A percentile compares a stretch with the other conserved stretches of the same genome.
These are phyloP conservation scores for Tetrapyrgos nigripes DNA, from an alignment of 1,284 basidiomycete species.

Conservation along the genomic window DNA sequence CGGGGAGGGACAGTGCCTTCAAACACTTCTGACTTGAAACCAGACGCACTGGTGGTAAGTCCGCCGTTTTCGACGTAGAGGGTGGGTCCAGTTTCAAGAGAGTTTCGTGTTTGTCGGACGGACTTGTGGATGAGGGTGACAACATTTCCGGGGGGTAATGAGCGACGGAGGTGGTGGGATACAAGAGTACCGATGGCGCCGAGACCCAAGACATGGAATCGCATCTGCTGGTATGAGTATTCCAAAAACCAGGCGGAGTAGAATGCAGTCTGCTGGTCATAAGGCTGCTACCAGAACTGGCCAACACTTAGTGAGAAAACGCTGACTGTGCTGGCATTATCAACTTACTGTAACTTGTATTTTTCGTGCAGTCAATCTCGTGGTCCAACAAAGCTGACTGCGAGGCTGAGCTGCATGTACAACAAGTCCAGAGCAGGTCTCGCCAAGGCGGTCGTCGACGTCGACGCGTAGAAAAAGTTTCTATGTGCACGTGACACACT, in stretches of 20 bases:
- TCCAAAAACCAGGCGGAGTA: background rate
- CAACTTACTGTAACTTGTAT: no score
- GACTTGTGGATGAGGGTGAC: conserved; percentile 75
- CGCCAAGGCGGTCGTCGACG: no score
- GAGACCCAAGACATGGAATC: conserved; percentile 76
- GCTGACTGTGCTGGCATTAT: no score
- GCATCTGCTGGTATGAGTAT: conserved; percentile 50
- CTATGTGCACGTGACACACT: no score
- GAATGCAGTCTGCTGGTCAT: background rate
- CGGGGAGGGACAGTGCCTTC: conserved; percentile 25
- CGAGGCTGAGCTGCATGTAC: no score
- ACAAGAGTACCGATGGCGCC: conserved; percentile 85
- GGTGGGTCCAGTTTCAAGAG: conserved; percentile 35
- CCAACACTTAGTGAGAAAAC: no score
- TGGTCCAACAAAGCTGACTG: no score
- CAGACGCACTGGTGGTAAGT: conserved; percentile 43
- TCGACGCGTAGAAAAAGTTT: no score
- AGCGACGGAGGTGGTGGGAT: conserved; percentile 76
- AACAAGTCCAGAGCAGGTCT: no score
- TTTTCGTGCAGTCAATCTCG: no score
- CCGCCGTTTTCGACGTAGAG: conserved; percentile 59
- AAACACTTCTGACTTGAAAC: conserved; percentile 56
- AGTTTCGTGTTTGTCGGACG: conserved; percentile 37
- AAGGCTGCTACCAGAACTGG: background rate
- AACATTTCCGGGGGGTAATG: conserved; percentile 56